phyloP scores from a whole-genome alignment of 2,329 filamentous ascomycete species.

The Leptodontidium sp. region DNA sequence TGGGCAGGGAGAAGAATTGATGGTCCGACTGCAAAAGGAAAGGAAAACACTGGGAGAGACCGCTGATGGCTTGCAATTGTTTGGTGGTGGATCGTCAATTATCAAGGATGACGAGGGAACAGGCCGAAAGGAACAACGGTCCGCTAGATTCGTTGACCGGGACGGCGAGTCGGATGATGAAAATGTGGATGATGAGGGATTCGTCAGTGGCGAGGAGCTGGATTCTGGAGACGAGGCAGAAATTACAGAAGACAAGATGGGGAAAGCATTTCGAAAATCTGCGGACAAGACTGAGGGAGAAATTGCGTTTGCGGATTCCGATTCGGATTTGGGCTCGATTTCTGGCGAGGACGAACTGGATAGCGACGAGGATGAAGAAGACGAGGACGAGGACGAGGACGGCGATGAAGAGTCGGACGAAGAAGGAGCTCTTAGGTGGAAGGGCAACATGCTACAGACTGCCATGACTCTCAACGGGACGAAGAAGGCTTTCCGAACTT shows the following conservation, averaged over 20 bases:
- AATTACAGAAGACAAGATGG: conserved; percentile 66
- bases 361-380: conserved; percentile 59
- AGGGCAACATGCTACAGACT: conserved; percentile 81
- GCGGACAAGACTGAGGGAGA: conserved; percentile 71
- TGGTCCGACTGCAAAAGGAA: conserved; percentile 87
- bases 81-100: conserved; percentile 78
- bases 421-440: conserved; percentile 82
- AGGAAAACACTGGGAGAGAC: conserved; percentile 83
- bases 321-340: conserved; percentile 92
- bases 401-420: conserved; percentile 65
- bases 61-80: conserved; percentile 84
- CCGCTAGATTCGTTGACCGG: conserved; percentile 64
- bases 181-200: conserved; percentile 60
- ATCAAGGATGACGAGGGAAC: conserved; percentile 66
- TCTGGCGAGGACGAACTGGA: conserved; percentile 63
- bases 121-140: conserved; percentile 66
- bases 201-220: conserved; percentile 42
- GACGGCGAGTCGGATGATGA: conserved; percentile 67
- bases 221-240: conserved; percentile 63
- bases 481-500: conserved; percentile 76
- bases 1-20: conserved; percentile 94
- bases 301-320: conserved; percentile 91
- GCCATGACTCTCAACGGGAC: conserved; percentile 76
- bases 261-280: conserved; percentile 65
- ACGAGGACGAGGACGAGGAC: conserved; percentile 57